phyloP scores from a whole-genome alignment of 2,329 filamentous ascomycete species.

The Scleromitrula shiraiana region DNA sequence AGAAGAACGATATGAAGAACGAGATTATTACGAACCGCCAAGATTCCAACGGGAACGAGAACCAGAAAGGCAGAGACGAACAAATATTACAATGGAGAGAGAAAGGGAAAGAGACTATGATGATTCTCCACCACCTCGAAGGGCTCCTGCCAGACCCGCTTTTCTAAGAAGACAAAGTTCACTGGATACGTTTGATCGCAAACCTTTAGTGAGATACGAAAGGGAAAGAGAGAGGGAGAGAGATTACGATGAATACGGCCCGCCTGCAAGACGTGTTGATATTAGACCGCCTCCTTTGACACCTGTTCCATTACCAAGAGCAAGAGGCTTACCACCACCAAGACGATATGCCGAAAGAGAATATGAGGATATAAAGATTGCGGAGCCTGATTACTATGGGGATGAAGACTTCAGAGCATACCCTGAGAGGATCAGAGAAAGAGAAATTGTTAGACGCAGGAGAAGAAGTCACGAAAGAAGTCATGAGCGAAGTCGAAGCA shows the following conservation, averaged over 20 bases:
- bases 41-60: conserved; percentile 41
- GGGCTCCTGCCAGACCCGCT: conserved; percentile 48
- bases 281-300: conserved; percentile 37
- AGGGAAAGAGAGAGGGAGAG: conserved; percentile 1
- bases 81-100: conserved; percentile 27
- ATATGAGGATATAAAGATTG: conserved; percentile 58
- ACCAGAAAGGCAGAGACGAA: conserved; percentile 27
- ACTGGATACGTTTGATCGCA: conserved; percentile 81
- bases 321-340: conserved; percentile 52
- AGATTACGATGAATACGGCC: conserved; percentile 53
- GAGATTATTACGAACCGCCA: conserved; percentile 37
- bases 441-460: conserved; percentile 46
- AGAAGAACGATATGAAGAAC: conserved; percentile 31
- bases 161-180: conserved; percentile 78
- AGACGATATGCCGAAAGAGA: conserved; percentile 48
- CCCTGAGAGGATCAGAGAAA: conserved; percentile 52
- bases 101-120: conserved; percentile 21
- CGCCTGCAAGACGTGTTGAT: conserved; percentile 41
- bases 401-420: conserved; percentile 65
- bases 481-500: conserved; percentile 19
- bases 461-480: conserved; percentile 27
- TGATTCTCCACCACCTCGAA: conserved; percentile 21
- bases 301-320: conserved; percentile 62
- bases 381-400: conserved; percentile 59
- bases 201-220: conserved; percentile 45